phyloP scores from a whole-genome alignment of 495 filamentous ascomycete species.

The Aspergillus incahuasiensis region DNA sequence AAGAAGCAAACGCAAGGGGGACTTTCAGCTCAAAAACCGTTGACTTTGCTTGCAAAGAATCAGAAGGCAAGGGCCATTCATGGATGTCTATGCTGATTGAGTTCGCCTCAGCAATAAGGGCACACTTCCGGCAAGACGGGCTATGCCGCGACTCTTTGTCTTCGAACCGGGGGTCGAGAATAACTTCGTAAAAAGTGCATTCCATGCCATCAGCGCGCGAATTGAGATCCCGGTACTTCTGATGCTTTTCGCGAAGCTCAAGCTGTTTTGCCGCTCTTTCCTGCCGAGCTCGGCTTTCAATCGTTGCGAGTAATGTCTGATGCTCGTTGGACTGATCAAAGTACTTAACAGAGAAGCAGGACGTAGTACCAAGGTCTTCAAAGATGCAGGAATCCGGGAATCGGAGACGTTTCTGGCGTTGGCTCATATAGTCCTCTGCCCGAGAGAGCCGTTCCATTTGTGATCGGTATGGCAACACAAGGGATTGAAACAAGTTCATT shows the following conservation, averaged over 20 bases:
- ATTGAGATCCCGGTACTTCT: constrained; percentile 32
- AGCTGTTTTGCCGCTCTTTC: constrained; percentile 33
- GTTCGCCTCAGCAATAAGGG: constrained; percentile 19
- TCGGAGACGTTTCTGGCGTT: constrained; percentile 18
- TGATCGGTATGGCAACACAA: constrained; percentile 41
- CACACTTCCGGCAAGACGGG: constrained; percentile 28
- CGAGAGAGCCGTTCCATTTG: constrained; percentile 48
- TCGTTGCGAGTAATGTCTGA: constrained; percentile 32
- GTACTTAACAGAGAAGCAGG: constrained; percentile 51
- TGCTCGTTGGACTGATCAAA: constrained; percentile 45
- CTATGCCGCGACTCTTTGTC: constrained; percentile 18
- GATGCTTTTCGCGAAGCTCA: constrained; percentile 36
- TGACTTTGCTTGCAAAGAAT: constrained; percentile 31
- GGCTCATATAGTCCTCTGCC: constrained; percentile 48
- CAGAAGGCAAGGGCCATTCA: constrained; percentile 59
- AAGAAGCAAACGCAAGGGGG: constrained; percentile 41
- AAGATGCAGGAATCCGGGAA: constrained; percentile 31
- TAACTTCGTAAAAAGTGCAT: constrained; percentile 26
- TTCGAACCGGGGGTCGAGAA: constrained; percentile 3
- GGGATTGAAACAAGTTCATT: constrained; percentile 32
- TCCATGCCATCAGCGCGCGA: constrained; percentile 6
- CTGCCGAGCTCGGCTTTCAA: constrained; percentile 28
- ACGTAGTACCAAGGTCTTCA: constrained; percentile 11
- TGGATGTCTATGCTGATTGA: constrained; percentile 46
- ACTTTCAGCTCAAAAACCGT: constrained; percentile 55